phyloP scores from a whole-genome alignment of 2,329 filamentous ascomycete genomes.

The Sphaerulina populicola region DNA sequence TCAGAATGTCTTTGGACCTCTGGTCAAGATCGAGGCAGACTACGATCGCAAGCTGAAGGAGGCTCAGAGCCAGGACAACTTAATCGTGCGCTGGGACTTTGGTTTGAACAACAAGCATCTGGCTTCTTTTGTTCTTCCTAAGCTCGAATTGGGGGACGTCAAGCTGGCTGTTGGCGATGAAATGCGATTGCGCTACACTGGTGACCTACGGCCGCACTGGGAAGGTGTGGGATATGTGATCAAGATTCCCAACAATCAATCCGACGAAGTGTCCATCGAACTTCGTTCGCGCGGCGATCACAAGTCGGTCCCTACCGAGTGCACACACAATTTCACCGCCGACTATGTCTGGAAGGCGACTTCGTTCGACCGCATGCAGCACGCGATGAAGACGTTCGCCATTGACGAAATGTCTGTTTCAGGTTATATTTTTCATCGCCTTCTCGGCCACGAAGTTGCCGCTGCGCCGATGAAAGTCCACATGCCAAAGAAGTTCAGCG shows the following conservation, averaged over 20 bases:
- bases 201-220: constrained; percentile 85
- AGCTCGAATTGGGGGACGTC: constrained; percentile 94
- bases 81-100: constrained; percentile 88
- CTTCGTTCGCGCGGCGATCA: constrained; percentile 90
- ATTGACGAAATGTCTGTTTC: constrained; percentile 97
- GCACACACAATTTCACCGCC: constrained; percentile 94
- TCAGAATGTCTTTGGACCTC: constrained; percentile 93
- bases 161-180: constrained; percentile 97
- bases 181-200: constrained; percentile 94
- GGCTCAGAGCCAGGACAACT: constrained; percentile 91
- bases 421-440: constrained; percentile 95
- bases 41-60: constrained; percentile 99
- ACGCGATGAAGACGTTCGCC: constrained; percentile 98
- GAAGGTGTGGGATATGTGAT: constrained; percentile 98
- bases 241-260: constrained; percentile 99
- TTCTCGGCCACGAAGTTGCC: constrained; percentile 90
- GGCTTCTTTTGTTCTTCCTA: constrained; percentile 89
- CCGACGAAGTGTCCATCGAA: constrained; percentile 92
- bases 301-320: constrained; percentile 90
- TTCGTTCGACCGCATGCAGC: constrained; percentile 97
- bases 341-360: constrained; percentile 99
- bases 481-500: constrained; percentile 93
- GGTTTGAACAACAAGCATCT: constrained; percentile 96
- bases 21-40: constrained; percentile 98
- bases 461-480: constrained; percentile 92